Base-by-base conservation (phyloP, 2,329 filamentous ascomycete genomes). In the Furcasterigmium sp. region DNA sequence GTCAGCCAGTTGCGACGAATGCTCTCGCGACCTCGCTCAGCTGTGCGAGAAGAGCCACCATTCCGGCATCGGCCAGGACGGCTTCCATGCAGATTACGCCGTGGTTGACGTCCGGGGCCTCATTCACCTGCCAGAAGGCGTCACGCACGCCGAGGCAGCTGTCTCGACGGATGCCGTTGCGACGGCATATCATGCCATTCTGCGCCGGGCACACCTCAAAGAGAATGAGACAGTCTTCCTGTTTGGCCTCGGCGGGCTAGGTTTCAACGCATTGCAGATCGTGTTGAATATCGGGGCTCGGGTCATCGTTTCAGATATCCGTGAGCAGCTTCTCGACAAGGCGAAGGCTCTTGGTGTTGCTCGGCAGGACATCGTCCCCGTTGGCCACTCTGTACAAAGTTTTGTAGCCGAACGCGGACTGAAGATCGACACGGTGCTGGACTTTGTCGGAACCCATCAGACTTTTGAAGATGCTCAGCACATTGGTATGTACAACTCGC, bases 281-380 rank as follows among this genome's bases (percentile, higher is more conserved):
- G 52, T 65, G 4, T 48, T 53, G 5, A 50, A 60, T 17, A 59
- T 68, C n/a, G 61, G 63, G 10, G 60, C 78, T 37, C 82, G 74
- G 17, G 85, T 75, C 13, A 89, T 69, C 25, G 45, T 51, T 5
- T 52, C 43, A 10, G 48, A 53, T 29, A 41, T 53, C n/a, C 42
- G 46, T n/a, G 37, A 47, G 29, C 36, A 48, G 15, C 30, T 49
- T 14, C 46, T 51, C 8, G 45, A 48, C 9, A 46, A 50, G 15
- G 51, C 51, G 10, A 42, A 39, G 8, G 50, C 52, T 6, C 45
- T 64, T 11, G 63, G 63, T 2, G 47, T 68, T 14, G 56, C 56
- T 4, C 23, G 30, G 18, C 39, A 41, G 3, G 57, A 67, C 35
- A 56, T 65, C 7, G 56, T 64, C 1, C 57, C 59, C 2, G 42